phyloP scores from a whole-genome alignment of 2,329 filamentous ascomycete species.

The Colletotrichum coccodes region DNA sequence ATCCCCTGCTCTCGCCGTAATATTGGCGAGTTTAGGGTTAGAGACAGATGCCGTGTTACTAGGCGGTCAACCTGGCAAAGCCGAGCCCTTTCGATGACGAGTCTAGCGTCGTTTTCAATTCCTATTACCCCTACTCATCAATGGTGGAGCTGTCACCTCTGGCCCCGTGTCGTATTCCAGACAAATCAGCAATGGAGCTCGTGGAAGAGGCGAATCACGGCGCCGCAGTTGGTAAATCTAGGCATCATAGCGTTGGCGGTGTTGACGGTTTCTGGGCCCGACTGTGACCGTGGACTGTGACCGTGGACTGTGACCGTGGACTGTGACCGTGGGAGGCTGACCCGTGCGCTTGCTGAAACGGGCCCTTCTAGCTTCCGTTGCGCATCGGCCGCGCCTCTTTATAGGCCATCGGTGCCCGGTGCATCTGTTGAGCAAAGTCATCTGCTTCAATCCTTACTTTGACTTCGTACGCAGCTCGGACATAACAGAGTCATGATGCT shows the following conservation, averaged over 20 bases:
- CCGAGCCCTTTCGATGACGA: neutral
- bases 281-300: neutral
- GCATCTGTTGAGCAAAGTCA: too few species aligned
- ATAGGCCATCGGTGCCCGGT: neutral
- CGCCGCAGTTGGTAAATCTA: neutral
- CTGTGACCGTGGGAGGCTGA: neutral
- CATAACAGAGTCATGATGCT: conserved; percentile 4
- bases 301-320: neutral
- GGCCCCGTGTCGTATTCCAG: neutral
- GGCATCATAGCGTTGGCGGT: neutral
- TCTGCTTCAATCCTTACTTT: neutral
- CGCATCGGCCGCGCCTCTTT: neutral
- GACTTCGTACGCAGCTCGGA: too few species aligned
- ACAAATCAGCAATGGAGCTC: neutral
- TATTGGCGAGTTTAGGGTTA: too few species aligned
- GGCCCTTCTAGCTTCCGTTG: neutral
- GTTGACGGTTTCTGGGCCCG: neutral
- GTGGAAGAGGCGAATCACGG: neutral
- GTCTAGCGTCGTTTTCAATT: too few species aligned
- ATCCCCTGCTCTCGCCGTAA: too few species aligned
- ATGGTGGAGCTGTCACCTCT: neutral
- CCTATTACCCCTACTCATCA: too few species aligned
- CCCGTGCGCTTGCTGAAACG: conserved; percentile 17
- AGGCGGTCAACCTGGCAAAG: too few species aligned
- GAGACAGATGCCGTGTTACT: too few species aligned